These are phyloP conservation scores for Torulaspora gathmanii DNA, from an alignment of 805 yeast species.

Conservation along the genomic window DNA sequence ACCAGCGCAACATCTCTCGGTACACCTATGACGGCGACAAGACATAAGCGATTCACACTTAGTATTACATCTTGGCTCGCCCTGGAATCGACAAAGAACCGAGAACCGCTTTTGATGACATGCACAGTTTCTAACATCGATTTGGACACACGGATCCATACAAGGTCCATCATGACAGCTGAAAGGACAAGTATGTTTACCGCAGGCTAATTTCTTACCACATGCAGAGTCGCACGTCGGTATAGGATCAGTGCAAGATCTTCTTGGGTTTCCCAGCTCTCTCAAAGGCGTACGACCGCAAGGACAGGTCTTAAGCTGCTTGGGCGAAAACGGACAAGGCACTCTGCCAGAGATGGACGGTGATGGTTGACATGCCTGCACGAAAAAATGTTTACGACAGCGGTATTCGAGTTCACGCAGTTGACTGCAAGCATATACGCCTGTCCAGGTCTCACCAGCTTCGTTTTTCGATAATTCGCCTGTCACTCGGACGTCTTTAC, in stretches of 20 bases:
- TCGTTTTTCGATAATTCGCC: conserved; percentile 35
- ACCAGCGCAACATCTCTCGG: conserved; percentile 60
- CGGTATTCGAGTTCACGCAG: conserved; percentile 47
- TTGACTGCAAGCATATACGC: conserved; percentile 47
- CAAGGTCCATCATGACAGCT: conserved; percentile 78
- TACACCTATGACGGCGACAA: conserved; percentile 79
- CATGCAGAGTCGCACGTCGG: conserved; percentile 70
- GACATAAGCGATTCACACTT: conserved; percentile 71
- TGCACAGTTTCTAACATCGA: conserved; percentile 50
- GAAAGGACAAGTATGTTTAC: conserved; percentile 61
- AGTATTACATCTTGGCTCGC: conserved; percentile 57
- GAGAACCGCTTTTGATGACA: conserved; percentile 56
- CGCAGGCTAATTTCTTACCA: conserved; percentile 61
- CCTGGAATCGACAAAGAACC: conserved; percentile 61
- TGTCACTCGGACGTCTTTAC: conserved; percentile 41
- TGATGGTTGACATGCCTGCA: conserved; percentile 39
- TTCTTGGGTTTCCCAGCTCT: conserved; percentile 42
- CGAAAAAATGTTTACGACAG: conserved; percentile 63
- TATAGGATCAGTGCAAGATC: conserved; percentile 66
- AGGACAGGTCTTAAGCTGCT: conserved; percentile 57
- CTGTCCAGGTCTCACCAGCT: conserved; percentile 43
- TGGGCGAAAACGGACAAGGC: conserved; percentile 63
- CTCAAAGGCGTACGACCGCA: conserved; percentile 64
- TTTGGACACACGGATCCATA: conserved; percentile 55
- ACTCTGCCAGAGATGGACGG: conserved; percentile 26